phyloP scores from a whole-genome alignment of 2,329 filamentous ascomycete genomes.

The Colletotrichum sp. region DNA sequence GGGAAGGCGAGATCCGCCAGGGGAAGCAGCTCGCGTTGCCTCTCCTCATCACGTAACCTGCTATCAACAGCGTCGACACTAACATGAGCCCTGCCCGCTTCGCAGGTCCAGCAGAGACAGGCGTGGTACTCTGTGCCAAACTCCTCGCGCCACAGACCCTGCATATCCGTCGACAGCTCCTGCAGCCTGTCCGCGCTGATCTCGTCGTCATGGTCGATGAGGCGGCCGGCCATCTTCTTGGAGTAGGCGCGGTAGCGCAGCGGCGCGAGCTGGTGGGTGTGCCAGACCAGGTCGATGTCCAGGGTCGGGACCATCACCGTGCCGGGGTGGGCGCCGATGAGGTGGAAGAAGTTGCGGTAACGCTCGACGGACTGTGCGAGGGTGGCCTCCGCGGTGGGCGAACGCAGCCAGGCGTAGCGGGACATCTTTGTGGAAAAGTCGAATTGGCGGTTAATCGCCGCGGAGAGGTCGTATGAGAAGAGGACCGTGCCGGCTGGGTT shows the following conservation, averaged over 20 bases:
- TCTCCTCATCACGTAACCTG: neutral
- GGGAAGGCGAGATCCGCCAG: conserved; percentile 1
- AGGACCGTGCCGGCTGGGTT: neutral
- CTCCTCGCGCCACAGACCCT: conserved; percentile 29
- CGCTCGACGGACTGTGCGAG: conserved; percentile 37
- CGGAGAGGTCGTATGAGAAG: conserved; percentile 26
- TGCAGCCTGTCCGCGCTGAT: conserved; percentile 31
- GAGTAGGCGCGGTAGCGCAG: conserved; percentile 27
- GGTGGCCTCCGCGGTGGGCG: conserved; percentile 37
- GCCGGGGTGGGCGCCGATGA: conserved; percentile 32
- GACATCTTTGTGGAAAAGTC: conserved; percentile 47
- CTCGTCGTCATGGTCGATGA: conserved; percentile 45
- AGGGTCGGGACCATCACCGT: conserved; percentile 42
- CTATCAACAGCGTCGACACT: neutral
- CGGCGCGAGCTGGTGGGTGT: conserved; percentile 44
- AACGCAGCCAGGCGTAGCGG: conserved; percentile 40
- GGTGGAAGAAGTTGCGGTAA: conserved; percentile 41
- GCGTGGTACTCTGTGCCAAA: conserved; percentile 39
- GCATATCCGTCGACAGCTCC: conserved; percentile 32
- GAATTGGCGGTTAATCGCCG: conserved; percentile 40
- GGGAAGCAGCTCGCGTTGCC: neutral
- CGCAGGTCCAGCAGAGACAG: conserved; percentile 43
- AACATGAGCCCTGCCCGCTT: conserved; percentile 27
- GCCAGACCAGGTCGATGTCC: conserved; percentile 48
- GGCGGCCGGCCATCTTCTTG: conserved; percentile 22